Conservation (phyloP, 78 protist genomes). For the Chrysochromulina parva region DNA sequence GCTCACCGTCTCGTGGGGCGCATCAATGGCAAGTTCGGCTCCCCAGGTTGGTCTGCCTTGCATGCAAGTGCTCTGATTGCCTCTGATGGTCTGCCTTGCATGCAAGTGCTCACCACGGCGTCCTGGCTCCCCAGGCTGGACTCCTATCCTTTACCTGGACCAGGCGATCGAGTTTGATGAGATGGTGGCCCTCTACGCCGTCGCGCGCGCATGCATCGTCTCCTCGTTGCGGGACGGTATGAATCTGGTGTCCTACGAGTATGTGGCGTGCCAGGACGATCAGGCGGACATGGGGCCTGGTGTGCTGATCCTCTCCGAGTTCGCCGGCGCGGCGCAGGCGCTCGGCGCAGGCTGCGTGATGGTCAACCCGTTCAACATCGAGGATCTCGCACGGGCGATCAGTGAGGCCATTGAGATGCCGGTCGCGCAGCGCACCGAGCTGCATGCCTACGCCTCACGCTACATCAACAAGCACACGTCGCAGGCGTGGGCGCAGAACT, state of each 20-base stretch:
- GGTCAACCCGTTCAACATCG: conserved; percentile 47
- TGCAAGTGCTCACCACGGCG: too few species aligned
- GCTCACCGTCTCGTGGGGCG: conserved; percentile 31
- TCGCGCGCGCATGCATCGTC: conserved; percentile 1
- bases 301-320: conserved; percentile 63
- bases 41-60: conserved; percentile 58
- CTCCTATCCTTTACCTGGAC: conserved; percentile 82
- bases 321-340: conserved; percentile 52
- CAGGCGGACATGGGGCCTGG: conserved; percentile 54
- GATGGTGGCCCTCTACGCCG: conserved; percentile 59
- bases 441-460: neutral
- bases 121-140: neutral
- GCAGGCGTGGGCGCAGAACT: neutral
- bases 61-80: conserved; percentile 10
- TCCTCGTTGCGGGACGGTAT: conserved; percentile 84
- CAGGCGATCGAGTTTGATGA: conserved; percentile 60
- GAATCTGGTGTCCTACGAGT: conserved; percentile 87
- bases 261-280: conserved; percentile 76
- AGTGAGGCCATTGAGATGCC: conserved; percentile 16
- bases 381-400: conserved; percentile 17
- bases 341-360: conserved; percentile 42
- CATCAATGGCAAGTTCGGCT: conserved; percentile 54
- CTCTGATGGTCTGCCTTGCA: too few species aligned
- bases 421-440: neutral
- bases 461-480: neutral